Base-by-base conservation (phyloP, 2,329 filamentous ascomycete genomes). In the Dactylellina parvicollis region DNA sequence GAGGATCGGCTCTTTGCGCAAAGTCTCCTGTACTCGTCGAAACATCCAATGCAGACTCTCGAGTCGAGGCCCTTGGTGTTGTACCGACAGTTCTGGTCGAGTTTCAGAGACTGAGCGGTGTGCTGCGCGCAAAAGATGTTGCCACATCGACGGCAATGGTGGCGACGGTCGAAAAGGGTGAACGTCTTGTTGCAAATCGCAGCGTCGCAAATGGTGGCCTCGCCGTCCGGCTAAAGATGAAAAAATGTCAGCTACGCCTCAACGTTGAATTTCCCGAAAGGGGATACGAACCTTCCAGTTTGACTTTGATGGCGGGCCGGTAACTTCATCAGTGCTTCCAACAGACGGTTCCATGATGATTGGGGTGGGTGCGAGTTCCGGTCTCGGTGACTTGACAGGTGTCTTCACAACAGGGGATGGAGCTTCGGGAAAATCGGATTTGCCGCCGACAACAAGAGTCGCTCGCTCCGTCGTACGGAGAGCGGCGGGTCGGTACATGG, bases 141-240 rank as follows among this genome's bases (percentile, higher is more conserved):
- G 30, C 77, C 77, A 66, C 77, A 78, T 34, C 77, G 67, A 28
- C 77, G 76, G 55, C 77, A 78, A 38, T 78, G 77, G 67, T 78
- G 77, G 40, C 77, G 76, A 16, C 77, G 74, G 32, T 77, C 75
- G 42, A 77, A 77, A 5, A 78, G 75, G 3, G 75, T 66, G 42
- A 78, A 78, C 9, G 56, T 74, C 54, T 76, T 78, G 22, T 74
- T 75, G 67, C 77, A 78, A 32, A 76, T 38, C 1, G 76, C 75
- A 18, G 75, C 67, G 49, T 78, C 77, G 20, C 77, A 78, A 5
- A 76, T 71, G 34, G 71, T 61, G 16, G 77, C 76, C 59, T 77
- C 75, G 50, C 75, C 66, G 49, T 78, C 77, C 42, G 77, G 76
- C 76, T 78, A 69, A 28, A 38, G 24, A 26, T n/a, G 32, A 26